Conservation (phyloP, 1,284 basidiomycete genomes). For the Fomitiporia mediterranea region DNA sequence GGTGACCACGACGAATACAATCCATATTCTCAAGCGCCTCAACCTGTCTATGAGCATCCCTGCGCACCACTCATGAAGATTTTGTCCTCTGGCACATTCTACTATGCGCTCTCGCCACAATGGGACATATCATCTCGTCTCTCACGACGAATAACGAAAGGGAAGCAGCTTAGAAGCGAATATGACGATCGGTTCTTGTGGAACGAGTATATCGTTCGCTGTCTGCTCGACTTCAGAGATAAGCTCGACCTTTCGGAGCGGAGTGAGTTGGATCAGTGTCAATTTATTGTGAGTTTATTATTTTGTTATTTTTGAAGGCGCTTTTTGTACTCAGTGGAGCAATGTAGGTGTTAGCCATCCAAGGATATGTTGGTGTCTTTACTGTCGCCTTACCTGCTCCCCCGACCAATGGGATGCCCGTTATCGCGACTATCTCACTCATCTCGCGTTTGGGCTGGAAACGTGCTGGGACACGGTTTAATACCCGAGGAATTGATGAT, state of each 20-base stretch:
- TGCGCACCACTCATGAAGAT: conserved; percentile 89
- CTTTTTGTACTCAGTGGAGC: conserved; percentile 21
- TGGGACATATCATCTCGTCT: conserved; percentile 91
- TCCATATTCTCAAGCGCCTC: conserved; percentile 37
- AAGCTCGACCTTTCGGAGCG: conserved; percentile 66
- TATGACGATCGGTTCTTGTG: conserved; percentile 85
- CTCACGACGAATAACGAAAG: conserved; percentile 56
- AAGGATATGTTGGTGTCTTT: conserved; percentile 83
- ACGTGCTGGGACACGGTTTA: conserved; percentile 95
- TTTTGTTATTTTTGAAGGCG: conserved; percentile 30
- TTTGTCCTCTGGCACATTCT: conserved; percentile 89
- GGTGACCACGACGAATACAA: conserved; percentile 44
- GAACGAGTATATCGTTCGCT: conserved; percentile 81
- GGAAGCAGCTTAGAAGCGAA: conserved; percentile 46
- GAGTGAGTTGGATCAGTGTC: conserved; percentile 67
- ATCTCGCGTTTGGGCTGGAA: conserved; percentile 91
- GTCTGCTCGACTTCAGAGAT: conserved; percentile 77
- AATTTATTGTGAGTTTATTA: conserved; percentile 66
- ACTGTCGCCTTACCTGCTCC: conserved; percentile 69
- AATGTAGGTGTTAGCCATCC: conserved; percentile 80
- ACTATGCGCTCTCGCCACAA: conserved; percentile 75
- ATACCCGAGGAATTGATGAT: conserved; percentile 96
- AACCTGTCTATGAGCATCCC: conserved; percentile 75
- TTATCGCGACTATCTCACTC: conserved; percentile 67
- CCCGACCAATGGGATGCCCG: conserved; percentile 62